Evolutionary conservation across 495 filamentous ascomycete species (phyloP).

Genomic region (Oleoguttula mirabilis): DNA sequence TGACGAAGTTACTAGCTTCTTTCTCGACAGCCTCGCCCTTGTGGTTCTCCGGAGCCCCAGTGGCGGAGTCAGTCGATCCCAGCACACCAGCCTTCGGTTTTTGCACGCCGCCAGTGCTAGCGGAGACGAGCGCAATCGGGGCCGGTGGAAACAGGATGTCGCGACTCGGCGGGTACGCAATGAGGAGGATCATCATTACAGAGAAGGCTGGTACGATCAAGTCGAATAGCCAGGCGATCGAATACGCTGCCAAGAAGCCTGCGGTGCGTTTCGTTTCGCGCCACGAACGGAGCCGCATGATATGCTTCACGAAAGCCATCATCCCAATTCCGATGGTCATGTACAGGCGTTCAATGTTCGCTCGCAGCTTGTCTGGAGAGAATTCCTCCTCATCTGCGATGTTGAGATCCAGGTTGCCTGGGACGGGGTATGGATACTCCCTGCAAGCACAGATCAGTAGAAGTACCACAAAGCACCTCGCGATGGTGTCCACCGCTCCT

Average conservation of each 20-base stretch:
- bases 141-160: slow-evolving; percentile 61
- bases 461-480: no score
- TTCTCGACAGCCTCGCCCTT: slow-evolving; percentile 80
- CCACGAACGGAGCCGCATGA: slow-evolving; percentile 70
- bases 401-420: slow-evolving; percentile 63
- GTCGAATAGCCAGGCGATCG: slow-evolving; percentile 61
- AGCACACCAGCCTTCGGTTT: slow-evolving; percentile 58
- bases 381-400: slow-evolving; percentile 74
- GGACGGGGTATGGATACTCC: slow-evolving; percentile 40
- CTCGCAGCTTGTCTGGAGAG: slow-evolving; percentile 72
- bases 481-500: background rate
- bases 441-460: no score
- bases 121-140: slow-evolving; percentile 52
- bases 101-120: slow-evolving; percentile 51
- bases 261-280: slow-evolving; percentile 56
- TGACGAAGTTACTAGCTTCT: slow-evolving; percentile 72
- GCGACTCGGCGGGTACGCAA: slow-evolving; percentile 54
- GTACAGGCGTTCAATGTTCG: slow-evolving; percentile 72
- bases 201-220: slow-evolving; percentile 54
- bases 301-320: slow-evolving; percentile 56
- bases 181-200: slow-evolving; percentile 47
- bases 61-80: slow-evolving; percentile 65
- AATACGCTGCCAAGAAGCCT: slow-evolving; percentile 56
- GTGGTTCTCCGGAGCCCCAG: slow-evolving; percentile 71
- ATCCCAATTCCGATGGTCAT: slow-evolving; percentile 64